phyloP scores from a whole-genome alignment of 495 filamentous ascomycete species.

The Evernia prunastri region DNA sequence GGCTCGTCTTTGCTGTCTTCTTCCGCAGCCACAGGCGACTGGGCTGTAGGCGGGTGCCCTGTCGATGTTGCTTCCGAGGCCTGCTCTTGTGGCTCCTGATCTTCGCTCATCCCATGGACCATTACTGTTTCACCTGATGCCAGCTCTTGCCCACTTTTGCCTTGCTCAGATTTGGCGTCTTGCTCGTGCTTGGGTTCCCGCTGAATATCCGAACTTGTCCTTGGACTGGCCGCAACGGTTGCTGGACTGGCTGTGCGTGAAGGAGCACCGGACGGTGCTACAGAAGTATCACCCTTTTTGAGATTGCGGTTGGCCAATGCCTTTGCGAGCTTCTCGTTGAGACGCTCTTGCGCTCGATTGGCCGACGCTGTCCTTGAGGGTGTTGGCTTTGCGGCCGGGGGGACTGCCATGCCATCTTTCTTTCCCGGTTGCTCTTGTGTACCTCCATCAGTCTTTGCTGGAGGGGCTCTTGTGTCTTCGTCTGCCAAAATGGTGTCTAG shows the following conservation, averaged over 20 bases:
- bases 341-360: conserved; percentile 60
- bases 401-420: conserved; percentile 23
- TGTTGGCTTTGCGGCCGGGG: conserved; percentile 28
- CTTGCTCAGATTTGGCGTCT: not conserved
- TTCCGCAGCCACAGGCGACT: conserved; percentile 3
- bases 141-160: conserved; percentile 1
- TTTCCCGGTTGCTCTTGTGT: conserved; percentile 27
- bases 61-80: not conserved
- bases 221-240: conserved; percentile 19
- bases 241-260: conserved; percentile 34
- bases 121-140: not conserved
- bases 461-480: conserved; percentile 37
- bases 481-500: conserved; percentile 89
- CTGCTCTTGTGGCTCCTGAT: conserved; percentile 8
- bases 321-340: conserved; percentile 79
- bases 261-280: conserved; percentile 28
- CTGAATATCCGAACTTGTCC: conserved; percentile 20
- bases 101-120: not conserved
- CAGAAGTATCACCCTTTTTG: conserved; percentile 23
- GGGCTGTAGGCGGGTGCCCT: not conserved
- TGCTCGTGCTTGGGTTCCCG: conserved; percentile 10
- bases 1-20: conserved; percentile 14
- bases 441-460: conserved; percentile 25
- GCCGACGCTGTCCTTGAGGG: conserved; percentile 42
- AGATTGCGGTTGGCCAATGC: conserved; percentile 48